Conservation (phyloP, 768 basidiomycete species). For the Imleria badia region DNA sequence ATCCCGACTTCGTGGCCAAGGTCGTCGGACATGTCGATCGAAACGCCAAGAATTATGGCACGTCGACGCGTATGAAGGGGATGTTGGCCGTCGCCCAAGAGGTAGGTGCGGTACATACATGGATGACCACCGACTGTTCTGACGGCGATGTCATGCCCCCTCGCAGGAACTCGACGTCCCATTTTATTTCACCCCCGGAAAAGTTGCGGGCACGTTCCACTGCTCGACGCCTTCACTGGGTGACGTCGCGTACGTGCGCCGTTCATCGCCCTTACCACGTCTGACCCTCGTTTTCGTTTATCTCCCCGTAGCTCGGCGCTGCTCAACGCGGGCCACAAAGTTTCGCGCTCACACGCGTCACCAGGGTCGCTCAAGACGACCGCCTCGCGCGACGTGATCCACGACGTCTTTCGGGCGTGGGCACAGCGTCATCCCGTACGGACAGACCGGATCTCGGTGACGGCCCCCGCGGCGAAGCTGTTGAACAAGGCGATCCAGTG, state of each 20-base stretch:
- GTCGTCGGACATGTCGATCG: slow-evolving; percentile 72
- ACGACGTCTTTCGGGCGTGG: slow-evolving; percentile 86
- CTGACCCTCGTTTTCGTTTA: not conserved
- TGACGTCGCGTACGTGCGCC: slow-evolving; percentile 64
- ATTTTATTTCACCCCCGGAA: slow-evolving; percentile 88
- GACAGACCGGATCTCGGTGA: slow-evolving; percentile 75
- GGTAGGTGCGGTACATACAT: slow-evolving; percentile 43
- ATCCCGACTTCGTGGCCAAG: slow-evolving; percentile 67
- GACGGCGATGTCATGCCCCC: not conserved
- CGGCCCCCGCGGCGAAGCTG: slow-evolving; percentile 67
- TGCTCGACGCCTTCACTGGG: slow-evolving; percentile 73
- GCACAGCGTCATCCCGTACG: slow-evolving; percentile 80
- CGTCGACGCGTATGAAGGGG: slow-evolving; percentile 83
- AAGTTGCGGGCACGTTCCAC: slow-evolving; percentile 79
- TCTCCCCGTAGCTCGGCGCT: slow-evolving; percentile 69
- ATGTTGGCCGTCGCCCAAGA: slow-evolving; percentile 92
- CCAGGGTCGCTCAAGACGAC: slow-evolving; percentile 91
- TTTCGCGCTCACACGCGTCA: slow-evolving; percentile 90
- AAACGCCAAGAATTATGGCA: slow-evolving; percentile 69
- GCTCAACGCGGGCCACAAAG: slow-evolving; percentile 76
- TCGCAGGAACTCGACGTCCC: slow-evolving; percentile 69
- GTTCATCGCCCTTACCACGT: not conserved
- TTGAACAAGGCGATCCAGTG: slow-evolving; percentile 71
- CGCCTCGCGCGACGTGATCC: slow-evolving; percentile 66
- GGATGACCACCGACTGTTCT: not conserved